A percentile compares a stretch with the other conserved stretches of the same genome.
Conservation (phyloP, 192 early-diverging fungal species). For the Entophlyctis luteolus region DNA sequence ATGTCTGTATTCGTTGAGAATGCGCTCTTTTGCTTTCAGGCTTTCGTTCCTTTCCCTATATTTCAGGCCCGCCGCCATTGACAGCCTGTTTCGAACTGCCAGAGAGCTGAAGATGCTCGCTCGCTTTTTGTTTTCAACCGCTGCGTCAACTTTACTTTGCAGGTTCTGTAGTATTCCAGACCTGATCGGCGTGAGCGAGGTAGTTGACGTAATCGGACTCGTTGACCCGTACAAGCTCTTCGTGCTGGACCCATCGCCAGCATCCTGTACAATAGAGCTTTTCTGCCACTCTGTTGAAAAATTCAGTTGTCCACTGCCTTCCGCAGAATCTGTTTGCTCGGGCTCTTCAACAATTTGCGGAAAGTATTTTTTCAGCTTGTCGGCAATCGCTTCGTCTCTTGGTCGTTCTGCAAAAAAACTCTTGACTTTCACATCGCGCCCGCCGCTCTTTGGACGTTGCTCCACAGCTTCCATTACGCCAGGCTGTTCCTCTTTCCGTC, state of each 20-base stretch:
- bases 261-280: not conserved
- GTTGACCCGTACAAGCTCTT: no score
- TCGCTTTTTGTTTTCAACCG: not conserved
- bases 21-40: not conserved
- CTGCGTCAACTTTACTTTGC: conserved; percentile 13
- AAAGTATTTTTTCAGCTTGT: conserved; percentile 88
- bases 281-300: not conserved
- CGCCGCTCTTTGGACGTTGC: not conserved
- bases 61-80: not conserved
- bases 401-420: conserved; percentile 94
- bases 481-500: not conserved
- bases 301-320: not conserved
- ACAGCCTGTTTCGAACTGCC: conserved; percentile 1
- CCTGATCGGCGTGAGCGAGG: not conserved
- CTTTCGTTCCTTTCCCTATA: not conserved
- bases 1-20: no score
- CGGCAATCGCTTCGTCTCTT: conserved; percentile 86
- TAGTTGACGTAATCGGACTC: not conserved
- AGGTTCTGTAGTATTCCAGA: no score
- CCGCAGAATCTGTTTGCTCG: not conserved
- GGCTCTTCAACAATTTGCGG: conserved; percentile 55
- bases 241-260: no score
- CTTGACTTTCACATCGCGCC: conserved; percentile 36
- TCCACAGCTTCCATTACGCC: not conserved
- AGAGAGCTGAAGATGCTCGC: not conserved